These are phyloP conservation scores for Ichthyophthirius multifiliis DNA, from an alignment of 169 alveolate species.

Conservation along the genomic window DNA sequence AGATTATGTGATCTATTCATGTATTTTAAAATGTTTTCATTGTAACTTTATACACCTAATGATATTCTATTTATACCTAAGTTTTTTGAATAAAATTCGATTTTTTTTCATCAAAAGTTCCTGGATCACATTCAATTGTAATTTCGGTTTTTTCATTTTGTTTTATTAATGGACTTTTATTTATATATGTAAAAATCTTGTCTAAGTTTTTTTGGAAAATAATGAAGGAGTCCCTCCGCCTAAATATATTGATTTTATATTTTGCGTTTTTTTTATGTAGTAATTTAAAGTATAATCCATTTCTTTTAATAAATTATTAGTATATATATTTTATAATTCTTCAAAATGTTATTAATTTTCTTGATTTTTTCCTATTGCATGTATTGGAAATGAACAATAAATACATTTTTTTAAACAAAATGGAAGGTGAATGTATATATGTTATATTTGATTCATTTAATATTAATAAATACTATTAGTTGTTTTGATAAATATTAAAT, in stretches of 20 bases:
- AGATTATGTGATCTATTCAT: conserved; percentile 10
- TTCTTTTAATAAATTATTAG: neutral
- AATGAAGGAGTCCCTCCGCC: conserved; percentile 44
- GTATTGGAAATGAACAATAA: conserved; percentile 36
- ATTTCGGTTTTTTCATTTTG: conserved; percentile 18
- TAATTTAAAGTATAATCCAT: neutral
- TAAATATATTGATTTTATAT: conserved; percentile 18
- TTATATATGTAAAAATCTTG: neutral
- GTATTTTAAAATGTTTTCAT: neutral
- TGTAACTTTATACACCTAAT: conserved; percentile 12
- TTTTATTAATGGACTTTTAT: neutral
- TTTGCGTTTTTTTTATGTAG: neutral
- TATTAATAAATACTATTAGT: no score
- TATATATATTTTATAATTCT: neutral
- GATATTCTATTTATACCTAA: conserved; percentile 18
- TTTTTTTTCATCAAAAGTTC: conserved; percentile 8
- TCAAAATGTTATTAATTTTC: conserved; percentile 3
- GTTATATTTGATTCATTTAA: no score
- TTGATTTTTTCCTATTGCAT: conserved; percentile 10
- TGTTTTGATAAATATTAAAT: no score
- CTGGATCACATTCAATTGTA: conserved; percentile 32
- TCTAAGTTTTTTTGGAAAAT: neutral
- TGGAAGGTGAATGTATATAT: conserved; percentile 25
- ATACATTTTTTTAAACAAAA: conserved; percentile 28
- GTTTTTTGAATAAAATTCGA: neutral